These are phyloP conservation scores for Tetrastigma voinierianum DNA, from an alignment of 164 flowering plant genomes.

Conservation along the genomic window DNA sequence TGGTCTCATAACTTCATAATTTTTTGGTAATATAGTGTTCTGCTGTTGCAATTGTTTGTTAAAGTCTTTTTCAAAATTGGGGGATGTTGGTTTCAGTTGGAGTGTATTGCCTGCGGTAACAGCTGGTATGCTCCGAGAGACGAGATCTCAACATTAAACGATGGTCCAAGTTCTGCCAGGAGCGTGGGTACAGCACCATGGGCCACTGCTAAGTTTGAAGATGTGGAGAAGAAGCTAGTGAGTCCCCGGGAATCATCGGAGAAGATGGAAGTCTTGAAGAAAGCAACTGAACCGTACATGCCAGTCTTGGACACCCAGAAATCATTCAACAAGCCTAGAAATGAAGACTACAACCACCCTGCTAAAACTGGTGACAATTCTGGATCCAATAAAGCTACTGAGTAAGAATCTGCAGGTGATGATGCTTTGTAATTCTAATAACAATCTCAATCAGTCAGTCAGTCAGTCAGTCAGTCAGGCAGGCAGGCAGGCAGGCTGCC, in stretches of 20 bases:
- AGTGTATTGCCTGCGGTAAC: conserved; percentile 83
- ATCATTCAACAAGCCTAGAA: conserved; percentile 43
- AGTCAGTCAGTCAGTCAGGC: too few species aligned
- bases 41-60: neutral
- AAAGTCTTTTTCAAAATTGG: neutral
- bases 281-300: conserved; percentile 43
- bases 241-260: conserved; percentile 72
- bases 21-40: too few species aligned
- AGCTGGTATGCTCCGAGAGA: conserved; percentile 92
- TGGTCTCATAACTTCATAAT: too few species aligned
- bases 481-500: too few species aligned
- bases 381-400: conserved; percentile 16
- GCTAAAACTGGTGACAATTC: too few species aligned
- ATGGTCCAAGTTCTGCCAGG: conserved; percentile 43
- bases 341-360: too few species aligned
- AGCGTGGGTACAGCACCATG: conserved; percentile 62
- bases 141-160: conserved; percentile 67
- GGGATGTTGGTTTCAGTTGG: conserved; percentile 46
- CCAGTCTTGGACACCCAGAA: conserved; percentile 64
- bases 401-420: conserved; percentile 8
- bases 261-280: conserved; percentile 43
- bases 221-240: conserved; percentile 56
- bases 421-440: neutral
- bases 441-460: too few species aligned
- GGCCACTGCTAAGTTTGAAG: conserved; percentile 90